Evolutionary conservation across 2,329 filamentous ascomycete genomes (phyloP).

Genomic region (Bipolaris zeicola): DNA sequence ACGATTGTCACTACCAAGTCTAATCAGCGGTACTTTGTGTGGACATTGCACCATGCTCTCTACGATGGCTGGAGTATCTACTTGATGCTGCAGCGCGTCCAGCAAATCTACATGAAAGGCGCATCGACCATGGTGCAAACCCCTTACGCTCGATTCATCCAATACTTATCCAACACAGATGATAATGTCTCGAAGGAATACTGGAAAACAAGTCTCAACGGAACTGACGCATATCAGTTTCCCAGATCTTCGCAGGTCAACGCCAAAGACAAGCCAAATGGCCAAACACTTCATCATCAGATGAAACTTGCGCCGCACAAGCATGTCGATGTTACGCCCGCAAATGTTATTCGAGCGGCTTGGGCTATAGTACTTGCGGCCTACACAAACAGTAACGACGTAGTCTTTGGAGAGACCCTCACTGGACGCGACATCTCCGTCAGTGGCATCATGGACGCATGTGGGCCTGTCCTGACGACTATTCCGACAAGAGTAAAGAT

Average conservation of each 20-base stretch:
- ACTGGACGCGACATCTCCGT: conserved; percentile 46
- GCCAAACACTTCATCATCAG: conserved; percentile 30
- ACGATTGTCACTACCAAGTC: conserved; percentile 28
- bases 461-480: conserved; percentile 49
- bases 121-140: conserved; percentile 22
- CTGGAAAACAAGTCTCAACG: conserved; percentile 43
- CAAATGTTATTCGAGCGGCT: conserved; percentile 28
- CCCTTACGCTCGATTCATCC: conserved; percentile 44
- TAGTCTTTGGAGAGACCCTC: conserved; percentile 38
- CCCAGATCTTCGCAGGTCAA: conserved; percentile 35
- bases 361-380: conserved; percentile 34
- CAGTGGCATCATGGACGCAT: conserved; percentile 40
- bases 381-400: conserved; percentile 28
- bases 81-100: conserved; percentile 38
- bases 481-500: conserved; percentile 46
- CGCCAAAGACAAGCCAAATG: conserved; percentile 28
- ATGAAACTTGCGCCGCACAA: conserved; percentile 30
- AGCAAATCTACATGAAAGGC: conserved; percentile 30
- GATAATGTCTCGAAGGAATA: conserved; percentile 31
- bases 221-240: conserved; percentile 36
- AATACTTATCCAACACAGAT: conserved; percentile 35
- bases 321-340: conserved; percentile 38
- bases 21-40: conserved; percentile 40
- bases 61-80: conserved; percentile 50
- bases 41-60: conserved; percentile 50